Conservation (phyloP, 2,329 filamentous ascomycete genomes). For the Cadophora malorum region DNA sequence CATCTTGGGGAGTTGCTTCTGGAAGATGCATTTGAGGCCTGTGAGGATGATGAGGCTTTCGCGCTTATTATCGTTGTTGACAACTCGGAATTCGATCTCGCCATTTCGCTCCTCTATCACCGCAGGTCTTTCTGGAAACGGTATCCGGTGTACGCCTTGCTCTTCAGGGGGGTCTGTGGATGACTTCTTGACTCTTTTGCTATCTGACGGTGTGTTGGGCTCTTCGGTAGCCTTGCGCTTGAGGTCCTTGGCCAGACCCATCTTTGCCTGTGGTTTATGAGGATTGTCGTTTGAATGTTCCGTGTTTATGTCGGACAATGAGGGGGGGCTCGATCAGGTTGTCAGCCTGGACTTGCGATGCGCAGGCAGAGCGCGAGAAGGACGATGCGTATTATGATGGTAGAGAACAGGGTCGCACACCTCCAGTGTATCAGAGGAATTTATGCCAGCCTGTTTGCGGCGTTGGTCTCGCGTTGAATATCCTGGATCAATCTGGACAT, state of each 20-base stretch:
- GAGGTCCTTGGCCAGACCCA: constrained; percentile 40
- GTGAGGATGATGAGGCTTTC: constrained; percentile 95
- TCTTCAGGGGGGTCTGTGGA: constrained; percentile 45
- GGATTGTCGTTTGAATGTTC: not conserved
- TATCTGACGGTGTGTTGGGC: constrained; percentile 63
- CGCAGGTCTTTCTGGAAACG: constrained; percentile 91
- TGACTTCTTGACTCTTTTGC: constrained; percentile 67
- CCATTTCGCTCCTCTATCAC: constrained; percentile 93
- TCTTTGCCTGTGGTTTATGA: constrained; percentile 17
- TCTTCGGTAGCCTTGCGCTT: constrained; percentile 80
- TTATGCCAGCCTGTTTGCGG: constrained; percentile 8
- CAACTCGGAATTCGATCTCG: constrained; percentile 95
- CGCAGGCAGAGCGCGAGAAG: not conserved
- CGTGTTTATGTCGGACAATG: not conserved
- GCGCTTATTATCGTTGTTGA: constrained; percentile 91
- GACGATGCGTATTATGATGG: not conserved
- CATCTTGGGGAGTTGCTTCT: constrained; percentile 99
- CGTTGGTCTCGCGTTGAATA: not conserved
- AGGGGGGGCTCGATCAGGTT: not conserved
- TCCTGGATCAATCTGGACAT: constrained; percentile 5
- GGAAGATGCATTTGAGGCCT: constrained; percentile 96
- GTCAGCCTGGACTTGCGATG: not conserved
- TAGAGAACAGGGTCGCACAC: not conserved
- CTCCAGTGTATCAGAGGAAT: not conserved
- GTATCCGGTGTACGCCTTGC: constrained; percentile 54